Conservation (phyloP, 768 basidiomycete species). For the Macrolepiota fuliginosa region DNA sequence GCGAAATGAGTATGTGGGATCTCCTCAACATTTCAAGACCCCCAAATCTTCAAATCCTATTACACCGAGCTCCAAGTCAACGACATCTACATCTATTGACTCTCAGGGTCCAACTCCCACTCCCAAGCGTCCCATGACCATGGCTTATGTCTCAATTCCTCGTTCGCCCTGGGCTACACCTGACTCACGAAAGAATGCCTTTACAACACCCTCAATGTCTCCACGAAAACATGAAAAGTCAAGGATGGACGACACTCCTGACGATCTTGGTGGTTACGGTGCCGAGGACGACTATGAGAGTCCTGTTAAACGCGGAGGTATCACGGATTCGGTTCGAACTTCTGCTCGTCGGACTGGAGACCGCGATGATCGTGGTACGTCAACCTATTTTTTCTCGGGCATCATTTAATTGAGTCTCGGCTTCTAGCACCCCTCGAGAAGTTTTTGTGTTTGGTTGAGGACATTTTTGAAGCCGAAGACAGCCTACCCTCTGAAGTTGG, state of each 20-base stretch:
- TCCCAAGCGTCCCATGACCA: slow-evolving; percentile 32
- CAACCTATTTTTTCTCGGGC: background rate
- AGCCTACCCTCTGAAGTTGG: slow-evolving; percentile 38
- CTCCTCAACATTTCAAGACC: slow-evolving; percentile 15
- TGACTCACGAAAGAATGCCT: slow-evolving; percentile 30
- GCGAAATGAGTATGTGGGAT: slow-evolving; percentile 11
- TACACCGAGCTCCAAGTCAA: slow-evolving; percentile 30
- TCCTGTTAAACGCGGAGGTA: slow-evolving; percentile 25
- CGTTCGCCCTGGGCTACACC: slow-evolving; percentile 45
- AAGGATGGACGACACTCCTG: slow-evolving; percentile 33
- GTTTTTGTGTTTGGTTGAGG: slow-evolving; percentile 72
- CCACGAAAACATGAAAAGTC: slow-evolving; percentile 24
- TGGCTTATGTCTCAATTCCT: slow-evolving; percentile 47
- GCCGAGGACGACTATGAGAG: slow-evolving; percentile 40
- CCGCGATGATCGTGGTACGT: slow-evolving; percentile 70
- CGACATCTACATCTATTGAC: slow-evolving; percentile 17
- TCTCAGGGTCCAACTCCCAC: slow-evolving; percentile 25
- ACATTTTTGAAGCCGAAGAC: slow-evolving; percentile 88
- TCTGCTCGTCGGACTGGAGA: slow-evolving; percentile 66
- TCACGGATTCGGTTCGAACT: slow-evolving; percentile 39
- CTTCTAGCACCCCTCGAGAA: slow-evolving; percentile 68
- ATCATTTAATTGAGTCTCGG: slow-evolving; percentile 6
- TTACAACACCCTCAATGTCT: slow-evolving; percentile 12
- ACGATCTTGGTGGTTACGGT: slow-evolving; percentile 57
- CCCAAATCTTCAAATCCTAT: slow-evolving; percentile 21